Evolutionary conservation across 495 filamentous ascomycete species (phyloP), one percentile per base, ranked within the genome.

Genomic region (Chaetomidium leptoderma): DNA sequence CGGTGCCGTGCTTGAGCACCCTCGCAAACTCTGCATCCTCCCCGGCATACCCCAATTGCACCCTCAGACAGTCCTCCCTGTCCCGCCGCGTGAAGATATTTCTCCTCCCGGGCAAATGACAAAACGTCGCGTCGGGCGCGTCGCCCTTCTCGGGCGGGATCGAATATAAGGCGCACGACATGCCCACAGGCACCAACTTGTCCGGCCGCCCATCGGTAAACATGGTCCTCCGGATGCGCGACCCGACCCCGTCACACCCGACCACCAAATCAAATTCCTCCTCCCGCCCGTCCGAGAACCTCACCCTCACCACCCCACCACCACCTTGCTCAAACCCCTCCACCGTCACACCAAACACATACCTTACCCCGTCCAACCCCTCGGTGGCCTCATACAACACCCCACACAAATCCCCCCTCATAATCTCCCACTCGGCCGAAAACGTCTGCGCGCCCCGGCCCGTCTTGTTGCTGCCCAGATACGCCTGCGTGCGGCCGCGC

Each of bases 341-440:
- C 32, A 76, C 60, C 16, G 62, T 52, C 40, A 49, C 66, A 19
- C 72, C 74, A 58, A 81, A 83, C 10, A 78, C 39, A 42, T 80
- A 79, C 19, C 66, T 61, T 55, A 81, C 53, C 30, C 42, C 68
- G 14, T 69, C 69, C 47, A 72, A 37, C 19, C 71, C 59, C 52
- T 77, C 74, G 10, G 74, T 79, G 29, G 69, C 54, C 23, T 78
- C 70, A 55, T 76, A 75, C 3, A 82, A 54, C 21, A 84, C 73
- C 17, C 67, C 36, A 9, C 70, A 72, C 26, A 86, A 53, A 53
- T 82, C 75, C 2, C 78, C 81, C 4, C 83, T 65, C 59, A 82
- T 72, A 37, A 85, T 79, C 66, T 84, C 83, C 53, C 69, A 83
- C 63, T 84, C 82, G 6, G 76, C 78, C 8, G 76, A 71, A 2